Evolutionary conservation across 1,139 yeast species (phyloP), one percentile per base, ranked within the genome.

Genomic region (Meyerozyma sp.): DNA sequence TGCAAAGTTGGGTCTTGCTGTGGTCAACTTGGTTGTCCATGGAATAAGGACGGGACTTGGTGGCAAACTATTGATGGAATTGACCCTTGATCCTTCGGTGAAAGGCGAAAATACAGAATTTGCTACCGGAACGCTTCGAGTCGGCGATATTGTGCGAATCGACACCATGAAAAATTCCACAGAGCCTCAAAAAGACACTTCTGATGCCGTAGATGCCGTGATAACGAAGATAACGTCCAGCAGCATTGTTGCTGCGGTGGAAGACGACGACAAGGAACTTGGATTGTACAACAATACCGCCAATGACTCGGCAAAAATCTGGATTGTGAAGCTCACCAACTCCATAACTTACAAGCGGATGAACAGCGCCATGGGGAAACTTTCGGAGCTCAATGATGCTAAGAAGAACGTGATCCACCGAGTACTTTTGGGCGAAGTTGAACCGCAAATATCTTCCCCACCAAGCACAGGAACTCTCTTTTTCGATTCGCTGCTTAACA

Each of bases 21-120:
- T 89, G 8, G 60, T 81, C 39, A 87, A 90, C 59, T 67, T 91
- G 43, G 61, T 68, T 1, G 67, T 85, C 13, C 74, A 75, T 13
- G 80, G 81, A 45, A 63, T 86, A 4, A 69, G 84, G 43, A 84
- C 93, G 0, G 96, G 96, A 0, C 65, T 88, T 18, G 95, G 91
- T 5, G 96, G 96, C 4, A 80, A 86, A 55, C 70, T 81, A 11
- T 64, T 87, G 36, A 55, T 88, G 8, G 95, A 89, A 47, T 62
- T 91, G 40, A 76, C 65, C 11, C 68, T 79, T 5, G 95, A 88
- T 56, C 64, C 80, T 2, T 83, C 87, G 0, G 63, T 73, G 41
- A 55, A 65, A 7, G 64, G 56, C 3, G 67, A 66, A 8, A 55
- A 50, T 13, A 62, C 62, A 2, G 75, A 66, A n/a, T 63, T 84